phyloP scores from a whole-genome alignment of 306 rosid genomes.

The Medicago arabica region DNA sequence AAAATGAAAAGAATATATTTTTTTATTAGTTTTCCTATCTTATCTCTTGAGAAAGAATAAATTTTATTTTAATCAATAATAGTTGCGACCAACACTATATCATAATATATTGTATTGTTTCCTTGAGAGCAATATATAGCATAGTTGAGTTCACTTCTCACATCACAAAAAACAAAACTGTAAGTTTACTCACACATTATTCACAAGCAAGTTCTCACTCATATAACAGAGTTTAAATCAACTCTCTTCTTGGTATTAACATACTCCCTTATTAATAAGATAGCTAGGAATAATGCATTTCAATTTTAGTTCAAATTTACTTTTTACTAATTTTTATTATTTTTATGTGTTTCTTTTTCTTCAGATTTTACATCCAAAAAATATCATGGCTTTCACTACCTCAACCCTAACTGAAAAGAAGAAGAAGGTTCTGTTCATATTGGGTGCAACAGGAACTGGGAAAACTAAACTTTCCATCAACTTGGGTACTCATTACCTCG shows the following conservation, averaged over 20 bases:
- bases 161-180: neutral
- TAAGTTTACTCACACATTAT: neutral
- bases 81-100: too few relatives aligned
- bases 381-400: neutral
- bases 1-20: too few relatives aligned
- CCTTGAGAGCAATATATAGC: neutral
- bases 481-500: constrained; percentile 8
- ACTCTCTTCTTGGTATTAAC: too few relatives aligned
- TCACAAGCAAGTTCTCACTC: too few relatives aligned
- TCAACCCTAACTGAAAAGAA: neutral
- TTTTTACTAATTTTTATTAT: too few relatives aligned
- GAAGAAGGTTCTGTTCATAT: constrained; percentile 38
- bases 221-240: too few relatives aligned
- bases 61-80: too few relatives aligned
- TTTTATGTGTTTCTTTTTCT: neutral
- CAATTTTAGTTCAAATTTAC: too few relatives aligned
- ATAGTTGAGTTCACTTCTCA: neutral
- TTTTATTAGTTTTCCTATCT: too few relatives aligned
- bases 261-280: too few relatives aligned
- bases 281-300: neutral
- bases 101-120: too few relatives aligned
- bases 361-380: neutral
- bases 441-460: constrained; percentile 47
- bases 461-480: constrained; percentile 44
- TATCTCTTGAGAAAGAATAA: too few relatives aligned